Percentiles rank a stretch among this genome's conserved stretches.
Evolutionary conservation across 345 rosid genomes (phyloP).

Genomic region (Dipteronia dyeriana): DNA sequence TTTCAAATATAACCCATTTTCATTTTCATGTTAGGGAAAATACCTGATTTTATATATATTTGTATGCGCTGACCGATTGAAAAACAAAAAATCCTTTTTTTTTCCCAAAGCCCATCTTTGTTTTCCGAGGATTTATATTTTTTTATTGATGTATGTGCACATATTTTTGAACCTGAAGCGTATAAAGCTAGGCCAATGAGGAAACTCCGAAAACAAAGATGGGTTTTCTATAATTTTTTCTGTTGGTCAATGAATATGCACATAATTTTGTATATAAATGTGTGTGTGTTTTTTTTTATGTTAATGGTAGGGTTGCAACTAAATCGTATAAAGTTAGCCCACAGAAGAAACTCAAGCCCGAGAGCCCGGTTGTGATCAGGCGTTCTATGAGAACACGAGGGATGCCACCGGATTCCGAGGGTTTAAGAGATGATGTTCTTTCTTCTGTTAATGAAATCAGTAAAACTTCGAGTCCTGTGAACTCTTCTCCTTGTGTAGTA

Average conservation of each 20-base stretch:
- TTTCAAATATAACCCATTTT: too few species aligned
- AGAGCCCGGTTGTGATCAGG: constrained; percentile 54
- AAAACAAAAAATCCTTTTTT: too few species aligned
- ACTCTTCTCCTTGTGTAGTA: constrained; percentile 27
- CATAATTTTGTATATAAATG: background rate
- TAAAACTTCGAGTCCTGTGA: constrained; percentile 8
- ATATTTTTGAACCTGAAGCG: too few species aligned
- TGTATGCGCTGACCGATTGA: too few species aligned
- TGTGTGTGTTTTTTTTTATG: background rate
- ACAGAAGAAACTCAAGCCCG: constrained; percentile 45
- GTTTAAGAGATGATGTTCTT: constrained; percentile 29
- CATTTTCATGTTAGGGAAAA: too few species aligned
- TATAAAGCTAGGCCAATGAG: too few species aligned
- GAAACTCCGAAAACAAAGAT: too few species aligned
- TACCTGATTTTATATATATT: too few species aligned
- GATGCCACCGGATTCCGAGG: constrained; percentile 57
- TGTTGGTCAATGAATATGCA: background rate
- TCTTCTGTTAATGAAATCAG: background rate
- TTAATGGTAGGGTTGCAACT: constrained; percentile 31
- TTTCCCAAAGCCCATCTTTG: too few species aligned
- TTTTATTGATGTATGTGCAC: too few species aligned
- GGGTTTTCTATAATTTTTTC: too few species aligned
- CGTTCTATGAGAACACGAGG: constrained; percentile 72
- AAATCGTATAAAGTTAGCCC: constrained; percentile 46
- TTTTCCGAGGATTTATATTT: too few species aligned